These are phyloP conservation scores for Drechslera avenae DNA, from an alignment of 2,329 filamentous ascomycete species.

Conservation along the genomic window DNA sequence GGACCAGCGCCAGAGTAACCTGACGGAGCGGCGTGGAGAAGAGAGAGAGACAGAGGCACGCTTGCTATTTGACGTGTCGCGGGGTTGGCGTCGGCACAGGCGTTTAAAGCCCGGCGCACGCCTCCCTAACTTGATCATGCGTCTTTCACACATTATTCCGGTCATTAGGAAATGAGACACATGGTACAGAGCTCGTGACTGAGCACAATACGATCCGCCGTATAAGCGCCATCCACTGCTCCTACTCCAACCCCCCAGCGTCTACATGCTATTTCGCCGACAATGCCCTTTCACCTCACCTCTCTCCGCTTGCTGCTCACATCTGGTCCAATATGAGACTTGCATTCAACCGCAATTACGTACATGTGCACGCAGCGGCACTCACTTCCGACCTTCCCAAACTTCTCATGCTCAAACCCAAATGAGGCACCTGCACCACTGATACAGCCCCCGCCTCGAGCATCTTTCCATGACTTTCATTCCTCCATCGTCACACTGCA, in stretches of 20 bases:
- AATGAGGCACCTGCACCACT: slow-evolving; percentile 3
- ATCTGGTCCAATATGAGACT: no score
- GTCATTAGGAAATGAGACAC: slow-evolving; percentile 5
- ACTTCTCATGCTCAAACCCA: slow-evolving; percentile 13
- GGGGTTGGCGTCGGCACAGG: slow-evolving; percentile 24
- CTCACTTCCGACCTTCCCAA: slow-evolving; percentile 1
- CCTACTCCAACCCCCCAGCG: no score
- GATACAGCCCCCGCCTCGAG: not conserved
- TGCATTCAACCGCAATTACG: no score
- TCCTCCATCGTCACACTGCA: no score
- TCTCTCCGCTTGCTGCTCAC: no score
- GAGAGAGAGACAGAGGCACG: slow-evolving; percentile 15
- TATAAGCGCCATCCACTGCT: no score
- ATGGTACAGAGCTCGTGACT: slow-evolving; percentile 6
- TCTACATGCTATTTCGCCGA: no score
- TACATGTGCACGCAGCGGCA: no score
- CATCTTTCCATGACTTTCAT: not conserved
- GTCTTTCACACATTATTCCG: slow-evolving; percentile 21
- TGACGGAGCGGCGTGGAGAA: slow-evolving; percentile 16
- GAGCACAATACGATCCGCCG: no score
- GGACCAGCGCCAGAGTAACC: slow-evolving; percentile 22
- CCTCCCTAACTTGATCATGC: slow-evolving; percentile 19
- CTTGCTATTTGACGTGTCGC: slow-evolving; percentile 21
- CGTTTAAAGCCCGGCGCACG: slow-evolving; percentile 9
- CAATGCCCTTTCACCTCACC: no score